phyloP scores from a whole-genome alignment of 2,329 filamentous ascomycete species.

The Ceratocystis papillata region DNA sequence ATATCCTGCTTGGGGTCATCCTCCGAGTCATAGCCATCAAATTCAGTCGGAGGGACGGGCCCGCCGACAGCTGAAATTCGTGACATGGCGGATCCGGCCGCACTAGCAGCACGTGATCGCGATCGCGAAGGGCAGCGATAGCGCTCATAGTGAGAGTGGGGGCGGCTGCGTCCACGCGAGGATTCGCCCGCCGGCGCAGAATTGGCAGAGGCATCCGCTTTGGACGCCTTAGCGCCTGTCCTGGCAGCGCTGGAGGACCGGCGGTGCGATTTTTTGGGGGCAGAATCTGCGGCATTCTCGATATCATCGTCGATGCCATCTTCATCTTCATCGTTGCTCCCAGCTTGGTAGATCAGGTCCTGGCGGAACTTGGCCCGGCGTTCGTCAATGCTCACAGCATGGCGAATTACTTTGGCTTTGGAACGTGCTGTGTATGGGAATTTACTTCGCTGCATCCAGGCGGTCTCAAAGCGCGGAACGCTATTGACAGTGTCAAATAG shows the following conservation, averaged over 20 bases:
- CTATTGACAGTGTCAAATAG: constrained; percentile 77
- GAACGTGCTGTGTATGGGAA: constrained; percentile 57
- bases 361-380: constrained; percentile 61
- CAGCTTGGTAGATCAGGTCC: constrained; percentile 51
- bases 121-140: constrained; percentile 32
- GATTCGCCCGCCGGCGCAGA: constrained; percentile 20
- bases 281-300: background rate
- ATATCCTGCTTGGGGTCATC: constrained; percentile 55
- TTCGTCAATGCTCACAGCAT: constrained; percentile 62
- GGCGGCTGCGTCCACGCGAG: constrained; percentile 2
- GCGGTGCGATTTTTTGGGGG: background rate
- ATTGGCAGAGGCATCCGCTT: background rate
- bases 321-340: constrained; percentile 20
- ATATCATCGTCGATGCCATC: constrained; percentile 19
- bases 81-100: background rate
- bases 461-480: constrained; percentile 63
- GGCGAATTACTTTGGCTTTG: constrained; percentile 51
- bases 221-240: background rate
- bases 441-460: constrained; percentile 68
- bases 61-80: background rate
- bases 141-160: constrained; percentile 23
- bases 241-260: background rate
- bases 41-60: background rate
- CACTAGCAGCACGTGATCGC: constrained; percentile 26
- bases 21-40: constrained; percentile 35